Base-by-base conservation (phyloP, 495 filamentous ascomycete genomes). In the Aspergillus ostianus region DNA sequence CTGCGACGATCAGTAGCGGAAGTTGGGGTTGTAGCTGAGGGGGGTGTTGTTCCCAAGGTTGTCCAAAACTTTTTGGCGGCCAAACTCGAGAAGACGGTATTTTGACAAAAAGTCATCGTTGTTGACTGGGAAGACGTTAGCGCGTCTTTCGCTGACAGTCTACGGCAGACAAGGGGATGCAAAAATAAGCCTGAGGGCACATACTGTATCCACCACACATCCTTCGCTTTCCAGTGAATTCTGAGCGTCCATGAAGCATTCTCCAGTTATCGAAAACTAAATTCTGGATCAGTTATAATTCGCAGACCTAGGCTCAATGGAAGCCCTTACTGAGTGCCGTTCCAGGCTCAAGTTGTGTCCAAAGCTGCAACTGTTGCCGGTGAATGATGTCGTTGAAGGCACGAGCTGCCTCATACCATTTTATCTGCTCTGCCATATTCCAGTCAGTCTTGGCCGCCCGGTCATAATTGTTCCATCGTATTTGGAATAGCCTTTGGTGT, bases 191-290 rank as follows among this genome's bases (percentile, higher is more conserved):
- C 4, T 2, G 4, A 26, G 23, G 23, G 32, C 54, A 85, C 88
- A 76, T 74, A 92, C 89, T 87, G 69, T 96, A 96, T 18, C 82
- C 93, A 59, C 93, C 93, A 70, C 91, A 95, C 71, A 98, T 88
- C 63, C 92, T 86, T 63, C 93, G 79, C 66, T 87, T 88, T 18
- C 93, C 93, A 8, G 84, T 88, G 66, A 96, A 98, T 15, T 84
- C 81, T 20, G 84, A 82, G 61, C 93, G 79, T 4, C 92, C 93
- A 72, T 98, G 93, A 50, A 98, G 72, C 57, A 96, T 90, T 59
- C 93, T 82, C 92, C 92, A 97, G 67, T 98, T 97, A 71, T 98
- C 91, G 69, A 98, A 96, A 19, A 96, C 87, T 91, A 30, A 15
- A 30, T 26, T 49, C 10, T 56, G 47, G 18, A 48, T 47, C 51